Conservation (phyloP, 345 rosid genomes). For the Moricandia arvensis region DNA sequence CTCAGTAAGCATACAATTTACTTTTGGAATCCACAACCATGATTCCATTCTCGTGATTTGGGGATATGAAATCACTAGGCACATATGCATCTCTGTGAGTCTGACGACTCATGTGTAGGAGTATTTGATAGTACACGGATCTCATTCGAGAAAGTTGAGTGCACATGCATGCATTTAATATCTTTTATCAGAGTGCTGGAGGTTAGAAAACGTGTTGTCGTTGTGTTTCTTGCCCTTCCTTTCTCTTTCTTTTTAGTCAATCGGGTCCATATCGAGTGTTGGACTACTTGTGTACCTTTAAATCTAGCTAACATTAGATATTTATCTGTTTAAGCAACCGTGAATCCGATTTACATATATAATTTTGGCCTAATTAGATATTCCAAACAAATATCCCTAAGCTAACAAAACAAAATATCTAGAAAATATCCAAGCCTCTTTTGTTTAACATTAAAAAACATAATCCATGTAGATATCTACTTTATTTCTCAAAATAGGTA, state of each 20-base stretch:
- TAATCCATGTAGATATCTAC: background rate
- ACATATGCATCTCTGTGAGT: background rate
- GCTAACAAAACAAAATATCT: background rate
- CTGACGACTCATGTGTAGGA: background rate
- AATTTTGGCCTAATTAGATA: slow-evolving; percentile 20
- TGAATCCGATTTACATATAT: slow-evolving; percentile 2
- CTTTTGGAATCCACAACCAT: background rate
- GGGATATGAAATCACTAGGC: background rate
- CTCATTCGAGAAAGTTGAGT: background rate
- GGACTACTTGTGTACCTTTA: background rate
- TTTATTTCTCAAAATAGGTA: background rate
- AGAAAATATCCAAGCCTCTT: slow-evolving; percentile 16
- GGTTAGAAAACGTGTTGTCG: slow-evolving; percentile 9
- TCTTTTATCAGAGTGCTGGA: slow-evolving; percentile 5
- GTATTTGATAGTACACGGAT: background rate
- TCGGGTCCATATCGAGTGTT: background rate
- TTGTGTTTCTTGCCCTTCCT: background rate
- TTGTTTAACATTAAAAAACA: background rate
- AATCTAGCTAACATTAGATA: slow-evolving; percentile 26
- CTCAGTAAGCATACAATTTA: background rate
- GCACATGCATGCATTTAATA: slow-evolving; percentile 1
- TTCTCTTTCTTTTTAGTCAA: slow-evolving; percentile 4
- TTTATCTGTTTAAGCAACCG: slow-evolving; percentile 4
- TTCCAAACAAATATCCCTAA: slow-evolving; percentile 14
- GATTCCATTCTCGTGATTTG: background rate